Percentiles rank a stretch among this genome's conserved stretches.
These are phyloP conservation scores for Heliamphora pulchella DNA, from an alignment of 179 eudicot genomes.

Conservation along the genomic window DNA sequence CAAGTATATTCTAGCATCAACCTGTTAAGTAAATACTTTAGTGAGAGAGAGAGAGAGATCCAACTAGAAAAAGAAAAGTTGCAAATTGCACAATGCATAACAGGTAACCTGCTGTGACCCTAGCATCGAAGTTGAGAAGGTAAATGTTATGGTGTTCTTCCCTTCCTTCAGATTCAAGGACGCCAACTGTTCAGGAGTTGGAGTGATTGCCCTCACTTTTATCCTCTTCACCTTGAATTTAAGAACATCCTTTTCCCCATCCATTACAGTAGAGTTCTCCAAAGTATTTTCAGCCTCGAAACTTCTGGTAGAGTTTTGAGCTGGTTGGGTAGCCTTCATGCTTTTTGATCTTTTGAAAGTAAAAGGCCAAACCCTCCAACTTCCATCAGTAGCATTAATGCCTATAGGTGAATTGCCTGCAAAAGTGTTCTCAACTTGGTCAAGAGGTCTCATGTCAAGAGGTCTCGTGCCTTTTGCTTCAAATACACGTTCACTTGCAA, in stretches of 20 bases:
- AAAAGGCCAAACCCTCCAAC: slow-evolving; percentile 68
- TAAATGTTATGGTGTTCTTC: slow-evolving; percentile 59
- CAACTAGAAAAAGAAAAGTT: neutral
- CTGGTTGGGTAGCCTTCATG: slow-evolving; percentile 19
- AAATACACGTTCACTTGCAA: slow-evolving; percentile 23
- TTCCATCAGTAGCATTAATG: slow-evolving; percentile 35
- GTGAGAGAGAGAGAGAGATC: neutral
- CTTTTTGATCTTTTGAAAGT: slow-evolving; percentile 47
- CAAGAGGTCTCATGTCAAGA: slow-evolving; percentile 27
- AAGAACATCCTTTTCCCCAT: slow-evolving; percentile 20
- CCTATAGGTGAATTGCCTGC: slow-evolving; percentile 34
- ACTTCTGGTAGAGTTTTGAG: slow-evolving; percentile 17
- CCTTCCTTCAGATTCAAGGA: slow-evolving; percentile 85
- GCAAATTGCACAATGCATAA: slow-evolving; percentile 8
- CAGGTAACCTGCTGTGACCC: slow-evolving; percentile 71
- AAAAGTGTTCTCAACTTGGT: slow-evolving; percentile 26
- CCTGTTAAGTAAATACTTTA: slow-evolving; percentile 33
- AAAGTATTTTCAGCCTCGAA: slow-evolving; percentile 24
- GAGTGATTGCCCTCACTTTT: slow-evolving; percentile 44
- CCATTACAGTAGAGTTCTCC: slow-evolving; percentile 17
- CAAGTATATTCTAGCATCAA: slow-evolving; percentile 84
- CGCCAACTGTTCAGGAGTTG: slow-evolving; percentile 79
- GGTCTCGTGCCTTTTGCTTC: slow-evolving; percentile 28
- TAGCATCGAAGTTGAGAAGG: slow-evolving; percentile 70
- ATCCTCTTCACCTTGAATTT: slow-evolving; percentile 36